Percentiles rank a stretch among this genome's conserved stretches.
Conservation (phyloP, 2,329 filamentous ascomycete genomes). For the Didymosphaeria variabile region DNA sequence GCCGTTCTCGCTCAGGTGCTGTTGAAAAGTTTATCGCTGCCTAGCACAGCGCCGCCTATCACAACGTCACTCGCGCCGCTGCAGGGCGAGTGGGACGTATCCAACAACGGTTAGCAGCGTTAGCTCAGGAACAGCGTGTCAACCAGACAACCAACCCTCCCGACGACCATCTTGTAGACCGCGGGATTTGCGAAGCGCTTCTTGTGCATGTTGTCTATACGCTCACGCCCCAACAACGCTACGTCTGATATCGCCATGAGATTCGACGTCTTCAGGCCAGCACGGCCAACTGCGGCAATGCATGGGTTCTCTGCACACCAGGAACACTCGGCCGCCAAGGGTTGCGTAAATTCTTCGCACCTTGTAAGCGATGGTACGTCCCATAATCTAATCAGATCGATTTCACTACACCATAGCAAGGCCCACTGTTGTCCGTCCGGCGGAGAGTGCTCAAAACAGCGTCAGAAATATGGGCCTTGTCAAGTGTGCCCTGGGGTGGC, state of each 20-base stretch:
- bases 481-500: background rate
- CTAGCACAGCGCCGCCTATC: constrained; percentile 15
- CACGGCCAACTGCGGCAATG: background rate
- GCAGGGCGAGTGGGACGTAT: constrained; percentile 14
- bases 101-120: constrained; percentile 5
- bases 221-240: background rate
- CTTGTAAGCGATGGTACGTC: background rate
- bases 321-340: background rate
- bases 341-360: background rate
- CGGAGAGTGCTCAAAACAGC: background rate
- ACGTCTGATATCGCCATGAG: background rate
- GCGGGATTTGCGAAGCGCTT: background rate
- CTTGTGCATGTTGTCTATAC: background rate
- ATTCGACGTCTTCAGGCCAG: background rate
- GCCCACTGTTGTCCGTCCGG: background rate
- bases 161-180: background rate
- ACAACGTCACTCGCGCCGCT: constrained; percentile 1
- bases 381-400: background rate
- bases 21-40: constrained; percentile 18
- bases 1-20: constrained; percentile 15
- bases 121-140: constrained; percentile 15
- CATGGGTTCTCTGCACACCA: background rate
- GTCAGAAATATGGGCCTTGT: background rate
- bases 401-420: background rate
- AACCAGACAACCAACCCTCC: background rate